Base-by-base conservation (phyloP, 2,329 filamentous ascomycete species). In the Verticillium zaregamsianum region DNA sequence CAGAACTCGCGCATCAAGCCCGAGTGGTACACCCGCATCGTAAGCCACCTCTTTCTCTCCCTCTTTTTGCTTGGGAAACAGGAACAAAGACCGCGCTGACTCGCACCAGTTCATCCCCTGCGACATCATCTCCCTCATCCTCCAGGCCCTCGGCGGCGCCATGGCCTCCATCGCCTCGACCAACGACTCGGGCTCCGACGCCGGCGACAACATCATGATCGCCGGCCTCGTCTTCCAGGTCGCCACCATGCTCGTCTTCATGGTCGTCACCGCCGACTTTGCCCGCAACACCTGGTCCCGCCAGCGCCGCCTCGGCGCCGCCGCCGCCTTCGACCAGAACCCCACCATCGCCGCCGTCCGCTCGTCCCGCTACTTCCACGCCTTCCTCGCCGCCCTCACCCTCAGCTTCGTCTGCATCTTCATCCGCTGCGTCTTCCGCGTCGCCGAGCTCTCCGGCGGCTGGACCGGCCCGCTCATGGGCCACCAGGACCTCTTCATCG, bases 391-490 rank as follows among this genome's bases (percentile, higher is more conserved):
- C n/a, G 84, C 82, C 12, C 77, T 90, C 20, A 70, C 75, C 1
- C 71, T 89, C 2, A 80, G 86, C 2, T 87, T 86, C n/a, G 59
- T 89, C 14, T 82, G 80, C 66, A 86, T 91, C 68, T 83, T 90
- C 64, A 83, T 84, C 68, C 79, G 89, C 9, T 87, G 83, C 65
- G 82, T 86, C 52, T 91, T 86, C 73, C 82, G 89, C 60, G 83
- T 61, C 25, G 84, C 83, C 0, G 88, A 91, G 79, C 74, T 91
- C 65, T 84, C 81, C 65, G 77, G 83, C 59, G 89, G 89, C 1
- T 92, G 86, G 83, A 73, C 69, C 3, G 87, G 87, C 0, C 72
- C 79, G 25, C 72, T 91, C 67, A 88, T 88, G 70, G 72, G 69
- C 37, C 72, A 82, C 40, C 77, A 88, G 74, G 76, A 74, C 40